Evolutionary conservation across 139 green algal genomes (phyloP).

Genomic region (Pleodorina starrii): DNA sequence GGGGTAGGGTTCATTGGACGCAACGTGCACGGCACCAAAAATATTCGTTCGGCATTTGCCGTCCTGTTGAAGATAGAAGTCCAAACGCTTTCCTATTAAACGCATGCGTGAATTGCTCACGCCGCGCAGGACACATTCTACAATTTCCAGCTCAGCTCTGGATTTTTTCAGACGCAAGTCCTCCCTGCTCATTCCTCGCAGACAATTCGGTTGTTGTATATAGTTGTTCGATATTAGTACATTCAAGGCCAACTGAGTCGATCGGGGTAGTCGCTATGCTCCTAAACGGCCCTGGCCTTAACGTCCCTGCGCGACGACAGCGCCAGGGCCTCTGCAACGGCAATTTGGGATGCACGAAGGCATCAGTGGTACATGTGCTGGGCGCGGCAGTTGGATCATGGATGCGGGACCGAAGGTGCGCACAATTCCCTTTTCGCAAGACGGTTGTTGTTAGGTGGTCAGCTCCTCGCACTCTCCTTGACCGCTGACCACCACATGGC

Average conservation of each 20-base stretch:
- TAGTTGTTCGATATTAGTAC: background rate
- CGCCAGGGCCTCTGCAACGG: background rate
- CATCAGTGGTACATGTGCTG: background rate
- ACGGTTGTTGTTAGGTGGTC: constrained; percentile 33
- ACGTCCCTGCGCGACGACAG: background rate
- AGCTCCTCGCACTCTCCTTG: too few species aligned
- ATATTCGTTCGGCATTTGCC: background rate
- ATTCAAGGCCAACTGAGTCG: background rate
- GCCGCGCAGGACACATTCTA: background rate
- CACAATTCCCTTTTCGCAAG: constrained; percentile 8
- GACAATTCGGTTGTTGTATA: background rate
- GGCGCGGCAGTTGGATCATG: background rate
- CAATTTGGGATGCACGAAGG: constrained; percentile 1
- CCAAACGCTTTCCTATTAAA: too few species aligned
- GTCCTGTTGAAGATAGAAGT: too few species aligned
- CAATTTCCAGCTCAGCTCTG: constrained; percentile 23
- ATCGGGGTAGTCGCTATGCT: constrained; percentile 12
- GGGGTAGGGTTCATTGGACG: too few species aligned
- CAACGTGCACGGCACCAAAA: too few species aligned
- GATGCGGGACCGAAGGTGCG: constrained; percentile 4
- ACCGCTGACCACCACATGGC: too few species aligned
- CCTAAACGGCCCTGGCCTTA: constrained; percentile 10
- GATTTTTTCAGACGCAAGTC: too few species aligned
- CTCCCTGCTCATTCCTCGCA: background rate
- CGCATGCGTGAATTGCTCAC: background rate